A percentile compares a stretch with the other conserved stretches of the same genome.
Conservation (phyloP, 352 stramenopile genomes). For the Pythium apleroticum region DNA sequence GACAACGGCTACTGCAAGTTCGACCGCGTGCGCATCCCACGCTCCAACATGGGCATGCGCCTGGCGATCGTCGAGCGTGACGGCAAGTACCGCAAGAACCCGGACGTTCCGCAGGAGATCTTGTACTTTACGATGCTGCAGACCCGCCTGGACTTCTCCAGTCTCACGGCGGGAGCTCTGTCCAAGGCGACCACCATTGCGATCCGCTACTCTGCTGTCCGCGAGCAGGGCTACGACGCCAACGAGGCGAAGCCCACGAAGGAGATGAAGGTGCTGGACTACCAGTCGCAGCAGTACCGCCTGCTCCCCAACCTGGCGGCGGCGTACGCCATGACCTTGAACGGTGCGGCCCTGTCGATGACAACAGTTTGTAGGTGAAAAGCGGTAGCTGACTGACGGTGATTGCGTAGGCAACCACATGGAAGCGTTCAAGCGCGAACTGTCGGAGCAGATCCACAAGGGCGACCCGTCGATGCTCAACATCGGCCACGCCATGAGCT, state of each 20-base stretch:
- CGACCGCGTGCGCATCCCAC: slow-evolving; percentile 54
- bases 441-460: slow-evolving; percentile 45
- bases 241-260: slow-evolving; percentile 46
- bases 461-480: slow-evolving; percentile 45
- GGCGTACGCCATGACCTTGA: slow-evolving; percentile 90
- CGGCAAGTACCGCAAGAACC: slow-evolving; percentile 66
- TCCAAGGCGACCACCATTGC: slow-evolving; percentile 91
- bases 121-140: slow-evolving; percentile 85
- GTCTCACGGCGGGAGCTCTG: slow-evolving; percentile 48
- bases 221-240: slow-evolving; percentile 82
- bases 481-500: slow-evolving; percentile 59
- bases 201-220: slow-evolving; percentile 94
- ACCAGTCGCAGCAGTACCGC: slow-evolving; percentile 95
- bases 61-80: slow-evolving; percentile 49
- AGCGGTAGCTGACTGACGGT: neutral
- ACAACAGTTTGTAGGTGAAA: neutral
- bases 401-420: slow-evolving; percentile 43
- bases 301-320: slow-evolving; percentile 91
- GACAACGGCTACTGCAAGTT: slow-evolving; percentile 72
- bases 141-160: slow-evolving; percentile 69
- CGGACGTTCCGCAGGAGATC: slow-evolving; percentile 44
- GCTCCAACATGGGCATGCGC: slow-evolving; percentile 69
- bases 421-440: slow-evolving; percentile 42
- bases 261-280: slow-evolving; percentile 93
- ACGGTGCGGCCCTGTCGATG: slow-evolving; percentile 22